phyloP scores from a whole-genome alignment of 352 stramenopile species.

The Globisporangium iwayamae region DNA sequence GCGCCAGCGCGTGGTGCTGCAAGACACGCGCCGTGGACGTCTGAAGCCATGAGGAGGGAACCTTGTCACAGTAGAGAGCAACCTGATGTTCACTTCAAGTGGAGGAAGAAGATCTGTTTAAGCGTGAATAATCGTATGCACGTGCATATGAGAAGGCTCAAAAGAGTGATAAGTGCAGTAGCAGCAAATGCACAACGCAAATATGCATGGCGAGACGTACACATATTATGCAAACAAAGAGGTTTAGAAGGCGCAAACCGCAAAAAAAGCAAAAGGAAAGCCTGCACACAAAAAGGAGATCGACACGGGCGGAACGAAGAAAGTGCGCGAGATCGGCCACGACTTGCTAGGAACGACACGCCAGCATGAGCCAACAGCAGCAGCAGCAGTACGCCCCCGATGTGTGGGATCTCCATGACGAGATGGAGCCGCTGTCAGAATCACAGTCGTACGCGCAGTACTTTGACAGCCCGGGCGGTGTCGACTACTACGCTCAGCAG shows the following conservation, averaged over 20 bases:
- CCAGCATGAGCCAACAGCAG: neutral
- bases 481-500: neutral
- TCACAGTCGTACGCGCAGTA: neutral
- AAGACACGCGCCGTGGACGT: slow-evolving; percentile 2
- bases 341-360: neutral
- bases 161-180: no score
- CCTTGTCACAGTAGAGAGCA: neutral
- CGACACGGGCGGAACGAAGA: no score
- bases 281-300: neutral
- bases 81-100: no score
- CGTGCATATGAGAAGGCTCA: no score
- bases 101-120: no score
- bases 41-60: neutral
- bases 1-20: slow-evolving; percentile 1
- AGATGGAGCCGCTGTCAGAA: neutral
- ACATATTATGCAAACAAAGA: neutral
- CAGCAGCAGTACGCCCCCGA: neutral
- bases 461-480: neutral
- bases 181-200: neutral
- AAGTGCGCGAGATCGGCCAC: neutral
- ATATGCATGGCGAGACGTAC: neutral
- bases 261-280: neutral
- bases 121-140: no score
- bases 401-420: neutral
- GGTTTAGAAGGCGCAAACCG: neutral